Evolutionary conservation across 129 eudicot species (phyloP).

Genomic region (Centaurea solstitialis): DNA sequence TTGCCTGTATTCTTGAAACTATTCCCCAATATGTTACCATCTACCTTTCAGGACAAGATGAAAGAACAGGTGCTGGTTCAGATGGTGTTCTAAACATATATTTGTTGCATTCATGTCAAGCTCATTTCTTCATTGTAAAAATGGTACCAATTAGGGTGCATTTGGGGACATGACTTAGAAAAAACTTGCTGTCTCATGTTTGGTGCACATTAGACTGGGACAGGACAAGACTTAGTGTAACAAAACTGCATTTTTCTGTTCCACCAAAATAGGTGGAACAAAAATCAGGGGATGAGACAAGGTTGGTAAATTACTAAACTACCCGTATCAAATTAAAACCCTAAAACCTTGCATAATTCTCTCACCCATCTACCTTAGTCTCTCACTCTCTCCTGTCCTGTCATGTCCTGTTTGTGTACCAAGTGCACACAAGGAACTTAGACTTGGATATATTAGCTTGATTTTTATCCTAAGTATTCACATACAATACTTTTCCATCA

Average conservation of each 20-base stretch:
- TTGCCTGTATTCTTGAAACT: slow-evolving; percentile 93
- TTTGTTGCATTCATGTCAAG: slow-evolving; percentile 15
- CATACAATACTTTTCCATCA: background rate
- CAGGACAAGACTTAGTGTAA: background rate
- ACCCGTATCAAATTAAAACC: background rate
- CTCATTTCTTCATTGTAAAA: background rate
- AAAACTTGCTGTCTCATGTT: background rate
- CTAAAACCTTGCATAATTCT: background rate
- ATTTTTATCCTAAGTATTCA: background rate
- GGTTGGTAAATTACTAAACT: background rate
- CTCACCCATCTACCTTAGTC: background rate
- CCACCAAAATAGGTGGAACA: background rate
- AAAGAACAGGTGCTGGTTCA: slow-evolving; percentile 83
- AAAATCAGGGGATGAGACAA: background rate
- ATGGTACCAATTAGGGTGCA: slow-evolving; percentile 1
- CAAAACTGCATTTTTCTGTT: background rate
- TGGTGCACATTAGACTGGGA: background rate
- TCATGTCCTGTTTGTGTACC: background rate
- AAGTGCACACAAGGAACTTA: slow-evolving; percentile 10
- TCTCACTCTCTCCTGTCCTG: background rate
- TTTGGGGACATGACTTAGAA: background rate
- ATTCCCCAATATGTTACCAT: slow-evolving; percentile 98
- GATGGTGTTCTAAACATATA: slow-evolving; percentile 1
- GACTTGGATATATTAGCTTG: background rate
- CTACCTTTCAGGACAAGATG: slow-evolving; percentile 99